These are phyloP conservation scores for Darksidea phi DNA, from an alignment of 495 filamentous ascomycete genomes.

Conservation along the genomic window DNA sequence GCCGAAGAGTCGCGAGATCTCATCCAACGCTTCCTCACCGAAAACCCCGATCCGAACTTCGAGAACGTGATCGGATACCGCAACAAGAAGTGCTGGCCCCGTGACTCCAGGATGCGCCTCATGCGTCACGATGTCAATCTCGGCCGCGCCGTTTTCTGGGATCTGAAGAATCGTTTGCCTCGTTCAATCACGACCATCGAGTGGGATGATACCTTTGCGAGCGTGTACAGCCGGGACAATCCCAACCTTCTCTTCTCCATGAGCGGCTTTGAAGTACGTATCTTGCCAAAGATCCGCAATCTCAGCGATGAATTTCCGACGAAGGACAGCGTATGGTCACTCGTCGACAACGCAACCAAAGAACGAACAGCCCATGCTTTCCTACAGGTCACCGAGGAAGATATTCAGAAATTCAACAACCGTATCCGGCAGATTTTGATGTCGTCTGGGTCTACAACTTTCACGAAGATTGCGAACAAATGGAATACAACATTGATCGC, in stretches of 20 bases:
- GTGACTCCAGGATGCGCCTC: conserved; percentile 93
- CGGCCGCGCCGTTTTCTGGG: conserved; percentile 97
- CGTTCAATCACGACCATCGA: conserved; percentile 95
- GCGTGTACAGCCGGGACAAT: conserved; percentile 97
- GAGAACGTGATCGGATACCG: conserved; percentile 99
- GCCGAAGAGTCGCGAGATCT: conserved; percentile 94
- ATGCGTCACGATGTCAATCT: conserved; percentile 99
- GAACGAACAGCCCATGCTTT: conserved; percentile 98
- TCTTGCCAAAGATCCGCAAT: conserved; percentile 93
- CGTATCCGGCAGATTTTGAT: conserved; percentile 98
- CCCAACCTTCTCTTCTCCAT: conserved; percentile 97
- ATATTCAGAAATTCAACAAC: conserved; percentile 99
- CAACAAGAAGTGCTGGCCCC: conserved; percentile 99
- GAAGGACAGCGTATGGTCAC: conserved; percentile 97
- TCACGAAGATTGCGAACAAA: conserved; percentile 99
- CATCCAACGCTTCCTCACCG: conserved; percentile 96
- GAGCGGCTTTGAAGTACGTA: conserved; percentile 96
- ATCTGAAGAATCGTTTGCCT: conserved; percentile 94
- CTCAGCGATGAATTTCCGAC: conserved; percentile 94
- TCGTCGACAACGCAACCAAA: conserved; percentile 94
- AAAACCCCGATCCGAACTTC: conserved; percentile 98
- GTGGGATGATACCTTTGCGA: conserved; percentile 99
- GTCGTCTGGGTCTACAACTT: conserved; percentile 97
- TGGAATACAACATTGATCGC: conserved; percentile 99
- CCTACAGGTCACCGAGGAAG: conserved; percentile 96